Evolutionary conservation across 2,329 filamentous ascomycete species (phyloP), one percentile per base, ranked within the genome.

Genomic region (Pseudogymnoascus sp.): DNA sequence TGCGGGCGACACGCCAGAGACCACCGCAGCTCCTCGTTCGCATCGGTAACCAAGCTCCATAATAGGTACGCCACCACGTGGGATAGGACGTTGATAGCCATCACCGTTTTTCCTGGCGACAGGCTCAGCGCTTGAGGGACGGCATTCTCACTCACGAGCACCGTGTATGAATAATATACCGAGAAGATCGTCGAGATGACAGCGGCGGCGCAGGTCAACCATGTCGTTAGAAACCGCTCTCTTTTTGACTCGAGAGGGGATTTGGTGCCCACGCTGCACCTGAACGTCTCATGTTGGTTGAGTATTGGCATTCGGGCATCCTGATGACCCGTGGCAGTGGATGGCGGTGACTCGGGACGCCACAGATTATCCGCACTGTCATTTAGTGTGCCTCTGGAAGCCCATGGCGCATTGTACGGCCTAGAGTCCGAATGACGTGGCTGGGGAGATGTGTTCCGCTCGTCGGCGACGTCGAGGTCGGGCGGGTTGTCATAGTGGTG

Each of bases 401-500:
- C 49, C 49, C 49, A 55, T 33, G 25, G 25, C 28, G n/a, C 49
- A 55, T 33, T 19, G 49, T 33, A 9, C n/a, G n/a, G 9, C 5
- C 25, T 33, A 19, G 49, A 55, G 11, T 19, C 49, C n/a, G 25
- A 55, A n/a, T 19, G 16, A 19, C 19, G 49, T 55, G 49, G 49
- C 49, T 55, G 25, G 14, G 49, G 49, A 25, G 49, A 55, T 19
- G 25, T n/a, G n/a, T 33, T 33, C 19, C 49, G 49, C 49, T 55
- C 49, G 28, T 55, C 49, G 49, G 49, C 49, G 49, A 55, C 49
- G 28, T 55, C 49, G 49, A 55, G 25, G 28, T 55, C 49, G 49
- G 49, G 49, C 49, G 49, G 49, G 49, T 55, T 55, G 49, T 55
- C 49, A 55, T 55, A 55, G 49, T 16, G 49, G 25, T 55, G 49